Percentiles rank a stretch among this genome's conserved stretches.
These are phyloP conservation scores for Cladosporium sp. DNA, from an alignment of 2,329 filamentous ascomycete species.

Conservation along the genomic window DNA sequence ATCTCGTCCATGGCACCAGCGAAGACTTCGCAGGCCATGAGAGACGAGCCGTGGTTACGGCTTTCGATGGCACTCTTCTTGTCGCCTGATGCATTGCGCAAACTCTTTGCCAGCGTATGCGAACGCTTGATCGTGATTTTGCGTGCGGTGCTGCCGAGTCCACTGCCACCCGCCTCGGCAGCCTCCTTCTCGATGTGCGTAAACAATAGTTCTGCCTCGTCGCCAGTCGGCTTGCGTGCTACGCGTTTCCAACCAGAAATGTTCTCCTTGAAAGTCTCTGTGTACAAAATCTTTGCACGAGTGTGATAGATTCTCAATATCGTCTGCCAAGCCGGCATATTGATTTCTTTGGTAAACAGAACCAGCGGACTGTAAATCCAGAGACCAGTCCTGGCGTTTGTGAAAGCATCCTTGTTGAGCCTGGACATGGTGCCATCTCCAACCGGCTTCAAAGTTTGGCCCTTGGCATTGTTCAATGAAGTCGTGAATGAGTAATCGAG, in stretches of 20 bases:
- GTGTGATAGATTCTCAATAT: constrained; percentile 79
- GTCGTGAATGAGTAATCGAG: constrained; percentile 79
- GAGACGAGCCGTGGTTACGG: constrained; percentile 29
- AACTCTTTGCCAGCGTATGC: constrained; percentile 75
- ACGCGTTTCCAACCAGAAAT: constrained; percentile 66
- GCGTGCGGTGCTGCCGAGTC: constrained; percentile 70
- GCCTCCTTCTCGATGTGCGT: constrained; percentile 87
- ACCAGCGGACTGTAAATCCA: constrained; percentile 89
- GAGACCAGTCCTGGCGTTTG: constrained; percentile 68
- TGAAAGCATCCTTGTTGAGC: constrained; percentile 68
- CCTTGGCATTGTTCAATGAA: constrained; percentile 60
- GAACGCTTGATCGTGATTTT: constrained; percentile 94
- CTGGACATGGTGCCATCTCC: constrained; percentile 45
- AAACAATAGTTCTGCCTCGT: constrained; percentile 65
- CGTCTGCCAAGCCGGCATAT: constrained; percentile 76
- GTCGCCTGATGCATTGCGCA: constrained; percentile 64
- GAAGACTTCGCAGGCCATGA: constrained; percentile 77
- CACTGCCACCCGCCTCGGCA: constrained; percentile 50
- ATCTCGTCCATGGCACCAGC: constrained; percentile 77
- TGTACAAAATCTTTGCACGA: constrained; percentile 74
- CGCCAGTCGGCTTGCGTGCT: constrained; percentile 34
- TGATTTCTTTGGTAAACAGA: constrained; percentile 84
- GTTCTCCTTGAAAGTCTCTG: constrained; percentile 77
- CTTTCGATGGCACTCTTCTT: constrained; percentile 58
- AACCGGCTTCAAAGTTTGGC: constrained; percentile 34